These are phyloP conservation scores for Lyophyllum shimeji DNA, from an alignment of 768 basidiomycete genomes.

Conservation along the genomic window DNA sequence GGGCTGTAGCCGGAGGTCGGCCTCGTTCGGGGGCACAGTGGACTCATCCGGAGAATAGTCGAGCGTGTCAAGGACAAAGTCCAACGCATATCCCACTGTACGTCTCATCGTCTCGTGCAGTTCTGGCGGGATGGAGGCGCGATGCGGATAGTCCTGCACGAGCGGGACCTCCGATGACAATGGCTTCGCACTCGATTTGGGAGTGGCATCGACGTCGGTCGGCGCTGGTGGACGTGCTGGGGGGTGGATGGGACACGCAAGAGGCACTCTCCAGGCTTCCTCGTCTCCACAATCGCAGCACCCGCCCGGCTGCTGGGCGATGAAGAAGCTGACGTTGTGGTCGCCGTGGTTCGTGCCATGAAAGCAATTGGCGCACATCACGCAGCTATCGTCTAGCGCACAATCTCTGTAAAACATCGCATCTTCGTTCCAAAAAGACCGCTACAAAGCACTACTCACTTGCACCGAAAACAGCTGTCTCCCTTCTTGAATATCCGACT, in stretches of 20 bases:
- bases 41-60: constrained; percentile 83
- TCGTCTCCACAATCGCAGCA: constrained; percentile 95
- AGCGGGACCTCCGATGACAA: constrained; percentile 56
- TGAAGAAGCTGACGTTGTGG: constrained; percentile 93
- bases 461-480: constrained; percentile 92
- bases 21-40: constrained; percentile 61
- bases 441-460: constrained; percentile 51
- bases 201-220: constrained; percentile 33
- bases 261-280: constrained; percentile 76
- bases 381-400: constrained; percentile 84
- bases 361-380: constrained; percentile 89
- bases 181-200: constrained; percentile 39
- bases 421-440: neutral
- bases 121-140: constrained; percentile 57
- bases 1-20: constrained; percentile 70
- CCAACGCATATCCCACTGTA: constrained; percentile 75
- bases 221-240: constrained; percentile 32
- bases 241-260: constrained; percentile 78
- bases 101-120: constrained; percentile 72
- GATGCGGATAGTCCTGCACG: constrained; percentile 59
- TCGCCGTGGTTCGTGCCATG: constrained; percentile 81
- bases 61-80: constrained; percentile 81
- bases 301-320: constrained; percentile 87
- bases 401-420: constrained; percentile 65
- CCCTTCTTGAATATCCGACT: constrained; percentile 88